phyloP scores from a whole-genome alignment of 495 filamentous ascomycete genomes.

The Aspergillus sclerotiicarbonarius region DNA sequence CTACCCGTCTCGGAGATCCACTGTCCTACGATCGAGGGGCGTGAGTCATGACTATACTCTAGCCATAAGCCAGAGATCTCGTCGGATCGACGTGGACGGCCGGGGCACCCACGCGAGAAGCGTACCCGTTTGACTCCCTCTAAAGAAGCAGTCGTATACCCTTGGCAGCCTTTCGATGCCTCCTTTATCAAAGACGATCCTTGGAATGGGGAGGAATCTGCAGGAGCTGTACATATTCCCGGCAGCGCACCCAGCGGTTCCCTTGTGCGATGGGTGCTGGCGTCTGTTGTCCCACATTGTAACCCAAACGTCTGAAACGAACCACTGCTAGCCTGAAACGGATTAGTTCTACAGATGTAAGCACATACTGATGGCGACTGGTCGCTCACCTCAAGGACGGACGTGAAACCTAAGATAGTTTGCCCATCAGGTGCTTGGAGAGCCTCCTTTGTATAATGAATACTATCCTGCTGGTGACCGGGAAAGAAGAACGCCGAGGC shows the following conservation, averaged over 20 bases:
- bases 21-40: conserved; percentile 9
- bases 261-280: too few species aligned
- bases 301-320: conserved; percentile 1
- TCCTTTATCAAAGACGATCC: conserved; percentile 1
- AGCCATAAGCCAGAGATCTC: conserved; percentile 16
- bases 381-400: conserved; percentile 1
- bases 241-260: too few species aligned
- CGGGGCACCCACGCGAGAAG: conserved; percentile 3
- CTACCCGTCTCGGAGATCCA: conserved; percentile 5
- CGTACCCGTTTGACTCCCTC: neutral
- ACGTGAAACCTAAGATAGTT: conserved; percentile 3
- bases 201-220: neutral
- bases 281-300: conserved; percentile 1
- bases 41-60: conserved; percentile 6
- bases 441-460: neutral
- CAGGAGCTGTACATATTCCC: too few species aligned
- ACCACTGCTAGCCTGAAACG: neutral
- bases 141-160: conserved; percentile 8
- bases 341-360: neutral
- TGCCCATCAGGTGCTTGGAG: neutral
- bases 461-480: neutral
- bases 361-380: neutral
- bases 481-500: neutral
- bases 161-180: conserved; percentile 1
- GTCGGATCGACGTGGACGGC: conserved; percentile 3